Evolutionary conservation across 2,329 filamentous ascomycete genomes (phyloP).

Genomic region (Microdochium trichocladiopsis): DNA sequence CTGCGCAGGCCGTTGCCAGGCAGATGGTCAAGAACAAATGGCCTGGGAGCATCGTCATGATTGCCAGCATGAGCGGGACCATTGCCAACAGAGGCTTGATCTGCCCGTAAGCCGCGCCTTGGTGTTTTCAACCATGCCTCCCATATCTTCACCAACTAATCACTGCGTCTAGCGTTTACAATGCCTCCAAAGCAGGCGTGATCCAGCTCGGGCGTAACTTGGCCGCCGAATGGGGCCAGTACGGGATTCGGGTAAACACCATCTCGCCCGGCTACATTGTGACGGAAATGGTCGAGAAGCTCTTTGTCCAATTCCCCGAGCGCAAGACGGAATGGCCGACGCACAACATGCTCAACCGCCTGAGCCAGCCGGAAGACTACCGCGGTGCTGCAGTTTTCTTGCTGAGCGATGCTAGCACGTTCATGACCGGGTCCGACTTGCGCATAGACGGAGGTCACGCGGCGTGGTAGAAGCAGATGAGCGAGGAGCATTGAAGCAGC

Average conservation of each 20-base stretch:
- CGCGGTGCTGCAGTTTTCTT: constrained; percentile 64
- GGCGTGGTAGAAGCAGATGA: constrained; percentile 37
- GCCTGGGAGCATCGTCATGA: constrained; percentile 56
- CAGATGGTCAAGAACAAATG: constrained; percentile 58
- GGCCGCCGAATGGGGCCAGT: constrained; percentile 64
- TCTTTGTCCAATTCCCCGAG: constrained; percentile 72
- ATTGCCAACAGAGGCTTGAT: constrained; percentile 57
- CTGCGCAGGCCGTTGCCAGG: constrained; percentile 78
- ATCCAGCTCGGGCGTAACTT: constrained; percentile 65
- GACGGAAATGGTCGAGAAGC: constrained; percentile 74
- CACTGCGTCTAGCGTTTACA: constrained; percentile 53
- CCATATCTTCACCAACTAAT: constrained; percentile 1
- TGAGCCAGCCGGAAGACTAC: constrained; percentile 64
- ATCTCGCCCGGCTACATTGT: constrained; percentile 76
- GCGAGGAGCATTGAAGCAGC: constrained; percentile 5
- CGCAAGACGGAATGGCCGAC: constrained; percentile 62
- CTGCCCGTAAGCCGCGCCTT: constrained; percentile 42
- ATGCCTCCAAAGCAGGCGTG: constrained; percentile 69
- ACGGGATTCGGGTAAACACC: constrained; percentile 74
- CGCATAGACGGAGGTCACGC: constrained; percentile 66
- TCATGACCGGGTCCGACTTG: constrained; percentile 64
- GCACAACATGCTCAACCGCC: constrained; percentile 75
- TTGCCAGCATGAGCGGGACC: constrained; percentile 64
- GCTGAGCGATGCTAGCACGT: constrained; percentile 59
- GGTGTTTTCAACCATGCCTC: background rate